Conservation (phyloP, 129 eudicot species). For the Deinandra increscens region DNA sequence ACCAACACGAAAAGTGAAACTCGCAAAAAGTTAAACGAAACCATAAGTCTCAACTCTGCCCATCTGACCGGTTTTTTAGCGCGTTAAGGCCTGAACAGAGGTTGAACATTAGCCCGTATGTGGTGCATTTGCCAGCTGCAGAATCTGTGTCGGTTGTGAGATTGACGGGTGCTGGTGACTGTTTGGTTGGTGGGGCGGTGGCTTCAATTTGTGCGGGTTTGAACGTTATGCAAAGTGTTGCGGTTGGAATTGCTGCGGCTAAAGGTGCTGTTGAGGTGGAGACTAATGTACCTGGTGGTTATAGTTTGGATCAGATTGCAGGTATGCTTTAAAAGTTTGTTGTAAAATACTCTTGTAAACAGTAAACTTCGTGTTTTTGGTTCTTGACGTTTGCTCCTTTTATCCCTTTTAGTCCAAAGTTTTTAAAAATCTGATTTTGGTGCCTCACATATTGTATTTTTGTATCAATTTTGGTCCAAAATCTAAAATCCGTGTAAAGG, state of each 20-base stretch:
- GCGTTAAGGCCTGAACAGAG: conserved; percentile 31
- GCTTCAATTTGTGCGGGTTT: conserved; percentile 87
- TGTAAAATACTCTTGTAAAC: too few species aligned
- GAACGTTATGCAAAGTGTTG: conserved; percentile 82
- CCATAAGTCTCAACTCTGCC: conserved; percentile 48
- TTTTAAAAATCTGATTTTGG: too few species aligned
- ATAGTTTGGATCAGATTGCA: conserved; percentile 52
- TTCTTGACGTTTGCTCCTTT: too few species aligned
- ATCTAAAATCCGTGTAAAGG: too few species aligned
- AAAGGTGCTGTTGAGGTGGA: conserved; percentile 77
- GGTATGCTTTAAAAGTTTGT: conserved; percentile 39
- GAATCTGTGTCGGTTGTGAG: conserved; percentile 66
- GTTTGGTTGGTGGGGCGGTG: conserved; percentile 86
- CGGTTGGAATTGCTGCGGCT: conserved; percentile 92
- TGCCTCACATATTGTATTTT: too few species aligned
- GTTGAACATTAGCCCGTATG: conserved; percentile 37
- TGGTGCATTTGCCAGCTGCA: conserved; percentile 85
- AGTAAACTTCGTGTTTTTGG: too few species aligned
- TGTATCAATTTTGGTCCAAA: too few species aligned
- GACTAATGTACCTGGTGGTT: conserved; percentile 60
- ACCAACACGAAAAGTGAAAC: conserved; percentile 26
- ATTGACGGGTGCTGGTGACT: conserved; percentile 96
- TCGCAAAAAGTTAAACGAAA: conserved; percentile 41
- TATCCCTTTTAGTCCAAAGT: too few species aligned
- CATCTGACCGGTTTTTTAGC: conserved; percentile 40